Percentiles rank a stretch among this genome's conserved stretches.
Evolutionary conservation across 108 stramenopile species (phyloP).

Genomic region (Pinguiococcus pyrenoidosus): DNA sequence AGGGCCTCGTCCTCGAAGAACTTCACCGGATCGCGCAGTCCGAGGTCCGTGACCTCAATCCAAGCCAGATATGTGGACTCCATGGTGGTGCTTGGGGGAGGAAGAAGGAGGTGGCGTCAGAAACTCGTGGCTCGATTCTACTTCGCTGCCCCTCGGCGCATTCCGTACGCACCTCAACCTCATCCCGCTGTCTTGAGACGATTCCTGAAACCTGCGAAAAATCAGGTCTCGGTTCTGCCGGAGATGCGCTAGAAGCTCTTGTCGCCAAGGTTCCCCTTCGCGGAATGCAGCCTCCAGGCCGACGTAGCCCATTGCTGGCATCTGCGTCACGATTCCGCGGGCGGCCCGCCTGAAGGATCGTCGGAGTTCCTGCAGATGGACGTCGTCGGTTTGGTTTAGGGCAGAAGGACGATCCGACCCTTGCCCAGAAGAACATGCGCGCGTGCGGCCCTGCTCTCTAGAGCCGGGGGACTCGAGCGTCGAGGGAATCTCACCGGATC

Average conservation of each 20-base stretch:
- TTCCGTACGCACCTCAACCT: no score
- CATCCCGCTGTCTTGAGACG: no score
- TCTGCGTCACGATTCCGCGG: not conserved
- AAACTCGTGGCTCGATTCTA: no score
- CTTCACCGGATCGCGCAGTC: not conserved
- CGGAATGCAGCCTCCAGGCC: not conserved
- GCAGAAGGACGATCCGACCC: no score
- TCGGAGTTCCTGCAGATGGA: conserved; percentile 1
- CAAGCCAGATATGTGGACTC: conserved; percentile 3
- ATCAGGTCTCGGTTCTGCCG: not conserved
- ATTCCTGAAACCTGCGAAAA: no score
- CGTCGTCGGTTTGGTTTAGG: no score
- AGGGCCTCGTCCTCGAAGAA: no score
- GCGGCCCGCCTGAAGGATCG: not conserved
- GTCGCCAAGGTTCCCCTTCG: not conserved
- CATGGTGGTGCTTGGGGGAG: conserved; percentile 1
- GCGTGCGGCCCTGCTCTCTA: no score
- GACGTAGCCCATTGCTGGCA: not conserved
- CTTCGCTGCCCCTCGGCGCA: no score
- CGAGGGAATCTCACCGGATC: no score
- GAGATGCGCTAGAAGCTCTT: not conserved
- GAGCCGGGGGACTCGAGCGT: no score
- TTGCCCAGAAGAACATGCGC: no score
- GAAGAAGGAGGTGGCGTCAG: not conserved
- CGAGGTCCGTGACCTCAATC: conserved; percentile 4